Percentiles rank a stretch among this genome's conserved stretches.
Evolutionary conservation across 805 yeast species (phyloP).

Genomic region (Candida wancherniae): DNA sequence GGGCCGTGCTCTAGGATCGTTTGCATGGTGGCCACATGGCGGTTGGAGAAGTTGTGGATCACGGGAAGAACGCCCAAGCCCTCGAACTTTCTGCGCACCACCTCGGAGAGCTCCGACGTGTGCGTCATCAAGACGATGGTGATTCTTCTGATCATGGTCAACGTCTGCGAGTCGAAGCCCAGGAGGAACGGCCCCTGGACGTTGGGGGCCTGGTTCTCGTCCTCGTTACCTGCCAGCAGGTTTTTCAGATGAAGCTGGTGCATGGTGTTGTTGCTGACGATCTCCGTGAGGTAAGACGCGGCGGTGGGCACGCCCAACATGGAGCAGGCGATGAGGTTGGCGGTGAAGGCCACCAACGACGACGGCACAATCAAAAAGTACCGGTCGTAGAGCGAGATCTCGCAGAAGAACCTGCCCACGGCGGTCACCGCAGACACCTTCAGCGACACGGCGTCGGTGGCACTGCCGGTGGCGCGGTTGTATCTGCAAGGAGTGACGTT

Average conservation of each 20-base stretch:
- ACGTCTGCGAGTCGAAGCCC: constrained; percentile 39
- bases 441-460: constrained; percentile 17
- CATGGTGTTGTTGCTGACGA: constrained; percentile 5
- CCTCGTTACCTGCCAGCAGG: constrained; percentile 25
- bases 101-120: constrained; percentile 46
- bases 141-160: constrained; percentile 37
- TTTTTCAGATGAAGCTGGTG: constrained; percentile 1
- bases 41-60: constrained; percentile 25
- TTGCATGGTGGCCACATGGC: constrained; percentile 12
- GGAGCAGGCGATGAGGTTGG: constrained; percentile 50
- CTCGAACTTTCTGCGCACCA: constrained; percentile 46
- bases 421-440: constrained; percentile 51
- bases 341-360: constrained; percentile 45
- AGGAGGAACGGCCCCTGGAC: constrained; percentile 44
- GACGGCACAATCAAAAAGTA: constrained; percentile 42
- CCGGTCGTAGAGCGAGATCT: constrained; percentile 48
- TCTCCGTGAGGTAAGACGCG: constrained; percentile 9
- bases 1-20: constrained; percentile 12
- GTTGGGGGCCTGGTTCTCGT: constrained; percentile 40
- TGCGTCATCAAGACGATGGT: constrained; percentile 41
- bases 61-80: constrained; percentile 52
- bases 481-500: constrained; percentile 22
- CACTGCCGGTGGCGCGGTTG: constrained; percentile 15
- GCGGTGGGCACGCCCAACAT: constrained; percentile 48
- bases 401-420: constrained; percentile 51